These are phyloP conservation scores for Colletotrichum viniferum DNA, from an alignment of 2,329 filamentous ascomycete species.

Conservation along the genomic window DNA sequence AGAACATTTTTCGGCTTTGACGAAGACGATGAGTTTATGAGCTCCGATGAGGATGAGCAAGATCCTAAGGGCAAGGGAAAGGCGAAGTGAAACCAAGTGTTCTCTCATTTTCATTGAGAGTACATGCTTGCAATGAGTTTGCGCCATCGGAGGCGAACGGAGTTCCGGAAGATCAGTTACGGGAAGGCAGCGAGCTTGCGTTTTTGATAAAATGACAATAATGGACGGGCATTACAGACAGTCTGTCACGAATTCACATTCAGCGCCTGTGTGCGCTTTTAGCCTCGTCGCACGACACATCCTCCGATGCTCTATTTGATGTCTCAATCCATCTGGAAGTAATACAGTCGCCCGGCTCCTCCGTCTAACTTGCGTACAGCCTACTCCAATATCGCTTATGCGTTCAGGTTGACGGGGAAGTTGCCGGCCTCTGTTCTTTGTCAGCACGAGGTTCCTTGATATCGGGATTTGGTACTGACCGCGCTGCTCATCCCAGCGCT, in stretches of 20 bases:
- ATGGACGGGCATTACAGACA: not conserved
- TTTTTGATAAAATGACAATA: not conserved
- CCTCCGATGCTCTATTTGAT: constrained; percentile 24
- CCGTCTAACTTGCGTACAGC: constrained; percentile 16
- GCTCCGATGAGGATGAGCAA: constrained; percentile 60
- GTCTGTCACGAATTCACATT: constrained; percentile 13
- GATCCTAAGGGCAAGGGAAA: constrained; percentile 24
- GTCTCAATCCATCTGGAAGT: constrained; percentile 32
- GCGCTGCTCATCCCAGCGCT: constrained; percentile 97
- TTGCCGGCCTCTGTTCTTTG: constrained; percentile 64
- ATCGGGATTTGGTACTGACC: constrained; percentile 59
- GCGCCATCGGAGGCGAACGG: not conserved
- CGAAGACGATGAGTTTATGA: constrained; percentile 78
- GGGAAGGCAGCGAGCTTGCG: not conserved
- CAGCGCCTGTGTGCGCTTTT: constrained; percentile 2
- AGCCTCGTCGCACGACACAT: constrained; percentile 15
- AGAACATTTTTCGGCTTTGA: constrained; percentile 76
- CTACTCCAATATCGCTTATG: constrained; percentile 41
- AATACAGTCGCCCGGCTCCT: constrained; percentile 36
- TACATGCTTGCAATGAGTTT: not conserved
- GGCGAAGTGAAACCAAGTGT: not conserved
- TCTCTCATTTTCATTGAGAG: not conserved
- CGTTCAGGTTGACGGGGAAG: constrained; percentile 70
- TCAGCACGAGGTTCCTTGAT: constrained; percentile 1
- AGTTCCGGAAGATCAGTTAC: constrained; percentile 2